phyloP scores from a whole-genome alignment of 2,329 filamentous ascomycete species.

The Trichoderma endophyticum region DNA sequence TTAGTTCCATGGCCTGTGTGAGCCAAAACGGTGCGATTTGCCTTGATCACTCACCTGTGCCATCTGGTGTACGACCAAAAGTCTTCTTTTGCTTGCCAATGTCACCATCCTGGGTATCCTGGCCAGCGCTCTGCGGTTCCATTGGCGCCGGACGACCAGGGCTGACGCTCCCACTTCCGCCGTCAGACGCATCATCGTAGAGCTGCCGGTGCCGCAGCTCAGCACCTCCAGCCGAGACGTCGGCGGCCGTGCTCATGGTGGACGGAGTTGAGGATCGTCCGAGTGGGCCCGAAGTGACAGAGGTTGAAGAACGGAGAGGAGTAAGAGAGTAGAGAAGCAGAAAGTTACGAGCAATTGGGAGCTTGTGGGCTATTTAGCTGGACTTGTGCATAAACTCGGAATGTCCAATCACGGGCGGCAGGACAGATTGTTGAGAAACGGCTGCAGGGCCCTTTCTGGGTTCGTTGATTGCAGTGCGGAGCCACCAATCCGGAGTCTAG shows the following conservation, averaged over 20 bases:
- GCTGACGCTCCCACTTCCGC: not conserved
- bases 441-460: slow-evolving; percentile 6
- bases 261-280: slow-evolving; percentile 18
- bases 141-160: slow-evolving; percentile 1
- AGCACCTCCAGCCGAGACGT: slow-evolving; percentile 22
- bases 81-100: slow-evolving; percentile 59
- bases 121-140: slow-evolving; percentile 4
- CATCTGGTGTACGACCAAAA: slow-evolving; percentile 86
- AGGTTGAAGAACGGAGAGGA: not conserved
- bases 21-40: not conserved
- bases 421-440: slow-evolving; percentile 20
- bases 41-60: slow-evolving; percentile 65
- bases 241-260: slow-evolving; percentile 33
- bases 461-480: slow-evolving; percentile 11
- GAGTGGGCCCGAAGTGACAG: not conserved
- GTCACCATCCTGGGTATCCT: not conserved
- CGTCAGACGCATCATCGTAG: slow-evolving; percentile 15
- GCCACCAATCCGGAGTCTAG: slow-evolving; percentile 14
- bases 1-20: slow-evolving; percentile 18
- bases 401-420: slow-evolving; percentile 18
- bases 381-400: not conserved
- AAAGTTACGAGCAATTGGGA: not conserved
- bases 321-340: not conserved
- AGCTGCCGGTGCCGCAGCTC: slow-evolving; percentile 32
- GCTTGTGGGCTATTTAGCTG: slow-evolving; percentile 16